Base-by-base conservation (phyloP, 768 basidiomycete species). In the Punctularia strigosozonata region DNA sequence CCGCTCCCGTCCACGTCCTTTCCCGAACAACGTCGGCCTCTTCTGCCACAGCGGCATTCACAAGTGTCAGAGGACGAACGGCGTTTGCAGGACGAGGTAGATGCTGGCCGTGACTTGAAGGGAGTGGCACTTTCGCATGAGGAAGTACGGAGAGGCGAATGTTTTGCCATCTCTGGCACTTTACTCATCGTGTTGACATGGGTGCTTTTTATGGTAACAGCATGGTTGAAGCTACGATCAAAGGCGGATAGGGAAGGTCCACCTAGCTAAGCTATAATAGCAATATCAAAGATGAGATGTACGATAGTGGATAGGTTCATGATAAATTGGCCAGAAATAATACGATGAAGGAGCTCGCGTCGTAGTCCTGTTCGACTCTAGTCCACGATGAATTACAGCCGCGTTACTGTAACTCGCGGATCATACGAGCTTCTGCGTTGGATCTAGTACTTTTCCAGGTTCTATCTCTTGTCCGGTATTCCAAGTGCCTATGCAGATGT, bases 131-230 rank as follows among this genome's bases (percentile, higher is more conserved):
- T 51, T 4, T 42, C 46, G 6, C 37, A 41, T 36, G 30, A 37
- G 34, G 69, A 75, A 51, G 55, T 49, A 23, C 53, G 57, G 43
- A 58, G 80, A 30, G 82, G 82, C 2, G 47, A 61, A 41, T 15
- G 72, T 1, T 79, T 75, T 43, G 63, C 68, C 20, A 46, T 57
- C 23, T 43, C 71, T 19, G 67, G 64, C 31, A 61, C 45, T 14
- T 36, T 46, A 2, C 49, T 77, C 24, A 65, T 81, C 7, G 46
- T 68, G 13, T 54, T 50, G 34, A 71, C 77, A 4, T 85, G 80
- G 82, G 49, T 68, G 25, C 53, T 82, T 43, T 83, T 83, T 55
- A 58, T 84, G 49, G 62, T 50, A 7, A 79, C 75, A 14, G 80
- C 77, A 0, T 77, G 66, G 66, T 51, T 66, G 38, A 71, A 68